Conservation (phyloP, 768 basidiomycete species). For the Erythrobasidium yunnanense region DNA sequence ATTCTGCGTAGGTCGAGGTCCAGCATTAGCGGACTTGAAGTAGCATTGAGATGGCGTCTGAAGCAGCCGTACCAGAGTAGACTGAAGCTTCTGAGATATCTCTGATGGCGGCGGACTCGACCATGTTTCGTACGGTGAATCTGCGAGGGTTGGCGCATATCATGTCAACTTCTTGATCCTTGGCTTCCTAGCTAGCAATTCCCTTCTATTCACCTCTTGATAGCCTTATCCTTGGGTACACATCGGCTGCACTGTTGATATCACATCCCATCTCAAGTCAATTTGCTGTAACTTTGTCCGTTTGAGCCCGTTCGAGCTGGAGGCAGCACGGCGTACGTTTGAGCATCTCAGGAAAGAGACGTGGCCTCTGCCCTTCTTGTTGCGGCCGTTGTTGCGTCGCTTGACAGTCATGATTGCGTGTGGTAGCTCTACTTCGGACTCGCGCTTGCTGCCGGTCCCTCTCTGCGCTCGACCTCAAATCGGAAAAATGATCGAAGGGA, state of each 20-base stretch:
- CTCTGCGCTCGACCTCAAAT: background rate
- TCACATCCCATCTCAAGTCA: background rate
- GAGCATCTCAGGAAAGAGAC: constrained; percentile 90
- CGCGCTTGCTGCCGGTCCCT: background rate
- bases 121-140: constrained; percentile 99
- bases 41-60: background rate
- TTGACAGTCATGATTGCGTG: constrained; percentile 63
- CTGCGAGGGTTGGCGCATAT: constrained; percentile 49
- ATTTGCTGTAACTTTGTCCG: background rate
- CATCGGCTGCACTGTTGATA: constrained; percentile 68
- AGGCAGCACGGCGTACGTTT: constrained; percentile 48
- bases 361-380: constrained; percentile 98
- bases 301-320: no score
- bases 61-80: constrained; percentile 61
- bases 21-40: background rate
- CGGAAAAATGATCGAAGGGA: no score
- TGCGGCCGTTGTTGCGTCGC: constrained; percentile 97
- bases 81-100: constrained; percentile 94
- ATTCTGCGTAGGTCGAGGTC: constrained; percentile 11
- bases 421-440: background rate
- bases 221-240: constrained; percentile 50
- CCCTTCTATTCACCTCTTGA: constrained; percentile 20
- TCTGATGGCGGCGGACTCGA: constrained; percentile 88
- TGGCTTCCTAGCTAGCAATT: background rate
- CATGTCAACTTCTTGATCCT: background rate